Percentiles rank a stretch among this genome's conserved stretches.
Evolutionary conservation across 2,329 filamentous ascomycete species (phyloP).

Genomic region (Orbilia oligospora): DNA sequence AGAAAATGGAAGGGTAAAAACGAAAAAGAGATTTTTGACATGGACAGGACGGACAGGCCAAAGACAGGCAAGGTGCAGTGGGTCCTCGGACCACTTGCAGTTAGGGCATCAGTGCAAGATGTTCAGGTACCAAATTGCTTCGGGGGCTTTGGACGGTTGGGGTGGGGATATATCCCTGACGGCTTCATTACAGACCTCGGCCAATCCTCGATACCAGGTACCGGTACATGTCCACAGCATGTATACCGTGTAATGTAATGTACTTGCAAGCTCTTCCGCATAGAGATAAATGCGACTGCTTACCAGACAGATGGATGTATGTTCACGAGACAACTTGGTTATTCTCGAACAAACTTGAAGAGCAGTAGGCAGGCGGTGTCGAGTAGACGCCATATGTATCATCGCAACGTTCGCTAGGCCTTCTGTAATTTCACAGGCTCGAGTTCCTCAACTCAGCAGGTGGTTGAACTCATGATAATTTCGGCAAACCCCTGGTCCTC

Average conservation of each 20-base stretch:
- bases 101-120: slow-evolving; percentile 33
- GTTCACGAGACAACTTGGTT: slow-evolving; percentile 15
- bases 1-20: slow-evolving; percentile 35
- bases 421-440: slow-evolving; percentile 57
- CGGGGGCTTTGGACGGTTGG: slow-evolving; percentile 59
- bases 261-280: background rate
- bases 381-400: slow-evolving; percentile 57
- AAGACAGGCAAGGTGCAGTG: slow-evolving; percentile 51
- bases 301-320: slow-evolving; percentile 27
- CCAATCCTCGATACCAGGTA: slow-evolving; percentile 42
- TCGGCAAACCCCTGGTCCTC: slow-evolving; percentile 50
- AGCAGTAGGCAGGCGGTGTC: slow-evolving; percentile 51
- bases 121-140: slow-evolving; percentile 61
- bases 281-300: slow-evolving; percentile 26
- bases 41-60: slow-evolving; percentile 45
- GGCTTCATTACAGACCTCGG: slow-evolving; percentile 46
- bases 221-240: slow-evolving; percentile 21
- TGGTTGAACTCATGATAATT: slow-evolving; percentile 52
- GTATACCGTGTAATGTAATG: background rate
- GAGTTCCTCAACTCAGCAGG: slow-evolving; percentile 58
- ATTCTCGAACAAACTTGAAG: background rate
- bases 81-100: slow-evolving; percentile 57
- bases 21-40: slow-evolving; percentile 51
- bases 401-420: slow-evolving; percentile 38
- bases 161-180: slow-evolving; percentile 39